Conservation (phyloP, 2,329 filamentous ascomycete species). For the Penicillium sp. region DNA sequence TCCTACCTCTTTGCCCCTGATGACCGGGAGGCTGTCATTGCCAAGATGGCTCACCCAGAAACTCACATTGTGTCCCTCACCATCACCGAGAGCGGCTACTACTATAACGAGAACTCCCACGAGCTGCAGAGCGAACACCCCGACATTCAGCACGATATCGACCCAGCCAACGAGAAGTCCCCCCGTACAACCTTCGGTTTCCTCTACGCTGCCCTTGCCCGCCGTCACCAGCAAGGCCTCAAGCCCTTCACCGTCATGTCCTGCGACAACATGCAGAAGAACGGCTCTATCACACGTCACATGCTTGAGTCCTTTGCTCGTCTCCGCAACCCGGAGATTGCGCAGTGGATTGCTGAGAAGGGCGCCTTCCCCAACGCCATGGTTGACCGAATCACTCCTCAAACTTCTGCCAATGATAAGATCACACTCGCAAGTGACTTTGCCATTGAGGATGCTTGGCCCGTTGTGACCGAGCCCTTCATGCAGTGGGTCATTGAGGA, state of each 20-base stretch:
- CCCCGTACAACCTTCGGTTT: slow-evolving; percentile 56
- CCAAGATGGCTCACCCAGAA: slow-evolving; percentile 58
- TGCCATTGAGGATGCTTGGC: slow-evolving; percentile 54
- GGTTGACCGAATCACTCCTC: slow-evolving; percentile 59
- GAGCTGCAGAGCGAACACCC: slow-evolving; percentile 51
- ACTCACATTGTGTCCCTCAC: slow-evolving; percentile 58
- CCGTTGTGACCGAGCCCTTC: slow-evolving; percentile 58
- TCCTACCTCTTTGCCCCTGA: slow-evolving; percentile 56
- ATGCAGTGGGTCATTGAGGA: slow-evolving; percentile 60
- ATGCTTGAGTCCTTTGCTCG: slow-evolving; percentile 56
- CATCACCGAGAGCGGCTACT: slow-evolving; percentile 60
- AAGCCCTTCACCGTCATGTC: slow-evolving; percentile 58
- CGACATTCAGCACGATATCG: slow-evolving; percentile 53
- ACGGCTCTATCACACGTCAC: slow-evolving; percentile 54
- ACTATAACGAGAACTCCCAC: slow-evolving; percentile 61
- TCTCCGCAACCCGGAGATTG: slow-evolving; percentile 50
- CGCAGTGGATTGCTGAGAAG: slow-evolving; percentile 52
- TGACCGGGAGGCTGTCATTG: slow-evolving; percentile 53
- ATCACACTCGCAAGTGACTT: slow-evolving; percentile 47
- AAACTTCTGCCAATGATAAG: slow-evolving; percentile 51
- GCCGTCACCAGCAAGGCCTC: slow-evolving; percentile 49
- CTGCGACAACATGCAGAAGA: slow-evolving; percentile 61
- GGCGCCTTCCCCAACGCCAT: slow-evolving; percentile 58
- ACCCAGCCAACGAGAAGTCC: slow-evolving; percentile 42
- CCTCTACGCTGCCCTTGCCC: slow-evolving; percentile 53